These are phyloP conservation scores for Sarocladiaceae sp. DNA, from an alignment of 2,329 filamentous ascomycete species.

Conservation along the genomic window DNA sequence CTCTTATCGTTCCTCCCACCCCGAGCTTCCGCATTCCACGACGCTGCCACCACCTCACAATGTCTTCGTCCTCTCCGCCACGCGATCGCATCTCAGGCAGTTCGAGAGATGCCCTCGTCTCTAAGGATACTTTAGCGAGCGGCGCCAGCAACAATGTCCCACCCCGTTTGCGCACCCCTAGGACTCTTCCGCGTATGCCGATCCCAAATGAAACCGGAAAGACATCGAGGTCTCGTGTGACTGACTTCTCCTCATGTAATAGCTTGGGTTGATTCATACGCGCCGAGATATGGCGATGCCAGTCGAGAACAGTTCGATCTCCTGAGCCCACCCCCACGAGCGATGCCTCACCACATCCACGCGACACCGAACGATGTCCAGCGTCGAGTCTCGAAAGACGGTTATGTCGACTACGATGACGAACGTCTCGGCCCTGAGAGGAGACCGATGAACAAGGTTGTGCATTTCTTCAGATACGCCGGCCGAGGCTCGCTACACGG, in stretches of 20 bases:
- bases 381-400: constrained; percentile 41
- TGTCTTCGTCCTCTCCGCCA: constrained; percentile 6
- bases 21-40: background rate
- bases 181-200: constrained; percentile 23
- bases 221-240: too few relatives aligned
- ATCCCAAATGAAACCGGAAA: too few relatives aligned
- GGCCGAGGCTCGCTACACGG: constrained; percentile 40
- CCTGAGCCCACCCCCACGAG: constrained; percentile 31
- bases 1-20: background rate
- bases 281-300: constrained; percentile 31
- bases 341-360: constrained; percentile 35
- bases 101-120: constrained; percentile 7
- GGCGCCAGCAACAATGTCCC: background rate
- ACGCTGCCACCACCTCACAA: background rate
- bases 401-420: constrained; percentile 37
- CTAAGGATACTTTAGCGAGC: constrained; percentile 3
- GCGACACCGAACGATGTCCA: constrained; percentile 30
- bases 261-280: constrained; percentile 47
- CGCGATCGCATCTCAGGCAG: background rate
- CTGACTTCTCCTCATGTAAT: constrained; percentile 11
- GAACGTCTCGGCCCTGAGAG: constrained; percentile 28
- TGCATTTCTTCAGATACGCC: constrained; percentile 37
- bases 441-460: constrained; percentile 30
- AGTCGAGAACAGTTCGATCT: constrained; percentile 32
- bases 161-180: constrained; percentile 14